Base-by-base conservation (phyloP, 2,329 filamentous ascomycete species). In the Chaetomium globosum region DNA sequence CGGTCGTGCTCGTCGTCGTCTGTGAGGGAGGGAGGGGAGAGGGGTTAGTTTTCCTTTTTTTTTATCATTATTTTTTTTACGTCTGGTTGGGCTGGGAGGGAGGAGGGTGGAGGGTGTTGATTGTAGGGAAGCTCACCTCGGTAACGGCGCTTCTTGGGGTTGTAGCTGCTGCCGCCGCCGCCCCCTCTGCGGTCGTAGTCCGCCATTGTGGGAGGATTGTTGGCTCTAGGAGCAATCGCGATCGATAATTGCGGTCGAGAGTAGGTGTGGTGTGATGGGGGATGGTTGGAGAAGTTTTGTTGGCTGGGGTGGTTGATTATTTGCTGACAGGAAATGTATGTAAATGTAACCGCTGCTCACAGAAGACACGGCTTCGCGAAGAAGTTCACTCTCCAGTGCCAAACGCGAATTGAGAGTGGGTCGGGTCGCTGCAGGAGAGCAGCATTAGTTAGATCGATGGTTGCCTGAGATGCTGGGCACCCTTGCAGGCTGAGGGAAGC, bases 131-230 rank as follows among this genome's bases (percentile, higher is more conserved):
- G 61, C 81, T 71, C 76, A 93, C 92, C 92, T 90, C 91, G 85
- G 75, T 88, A 89, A 75, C 92, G 86, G 73, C 90, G 85, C 80
- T 96, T 96, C 76, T 90, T 87, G 72, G 86, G 87, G 76, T 87
- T 81, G 73, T 83, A 78, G 67, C 85, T 81, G 65, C 84, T 80
- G 33, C 76, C 80, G 30, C 77, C 80, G 26, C 76, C 78, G 46
- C 82, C 79, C 16, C 75, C 73, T 75, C 88, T 78, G 69, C 83
- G 80, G 69, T 87, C 84, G 76, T 85, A 81, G 71, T 87, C 85
- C 55, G 82, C 81, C 85, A 87, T 83, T 62, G 67, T 73, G 65
- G 16, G 58, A 28, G 30, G 46, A 46, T 52, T 51, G 59, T 49
- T 28, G 12, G 43, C n/a, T n/a, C 7, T 26, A 13, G 13, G 8